A percentile compares a stretch with the other conserved stretches of the same genome.
These are phyloP conservation scores for Areca catechu DNA, from an alignment of 176 grass and related monocot species.

Conservation along the genomic window DNA sequence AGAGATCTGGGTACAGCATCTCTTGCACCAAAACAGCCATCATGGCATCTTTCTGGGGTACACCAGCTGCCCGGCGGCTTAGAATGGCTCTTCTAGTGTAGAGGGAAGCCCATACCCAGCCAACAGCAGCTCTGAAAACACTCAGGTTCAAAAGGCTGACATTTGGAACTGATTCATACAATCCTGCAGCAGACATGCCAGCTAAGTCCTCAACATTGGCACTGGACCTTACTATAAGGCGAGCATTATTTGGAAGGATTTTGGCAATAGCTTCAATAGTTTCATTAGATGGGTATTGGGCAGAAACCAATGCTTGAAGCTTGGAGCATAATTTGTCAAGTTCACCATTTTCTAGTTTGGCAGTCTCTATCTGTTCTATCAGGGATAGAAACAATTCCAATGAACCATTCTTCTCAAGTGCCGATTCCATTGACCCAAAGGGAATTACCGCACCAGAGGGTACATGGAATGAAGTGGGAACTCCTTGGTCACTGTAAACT, in stretches of 20 bases:
- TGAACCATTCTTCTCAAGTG: conserved; percentile 70
- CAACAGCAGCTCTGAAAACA: conserved; percentile 51
- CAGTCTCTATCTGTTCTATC: conserved; percentile 55
- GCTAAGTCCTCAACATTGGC: conserved; percentile 96
- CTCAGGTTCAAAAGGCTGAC: conserved; percentile 46
- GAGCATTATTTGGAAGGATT: conserved; percentile 35
- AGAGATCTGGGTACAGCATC: conserved; percentile 72
- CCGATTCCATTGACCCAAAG: conserved; percentile 82
- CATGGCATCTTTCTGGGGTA: conserved; percentile 61
- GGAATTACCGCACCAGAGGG: conserved; percentile 85
- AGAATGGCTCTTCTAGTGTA: conserved; percentile 87
- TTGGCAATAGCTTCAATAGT: conserved; percentile 38
- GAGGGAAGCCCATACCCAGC: conserved; percentile 77
- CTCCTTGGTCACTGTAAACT: conserved; percentile 82
- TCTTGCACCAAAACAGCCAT: conserved; percentile 95
- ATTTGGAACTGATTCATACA: conserved; percentile 91
- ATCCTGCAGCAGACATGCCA: conserved; percentile 92
- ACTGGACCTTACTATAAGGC: conserved; percentile 85
- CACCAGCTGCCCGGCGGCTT: conserved; percentile 63
- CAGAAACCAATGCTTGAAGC: conserved; percentile 56
- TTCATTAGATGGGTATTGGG: conserved; percentile 44
- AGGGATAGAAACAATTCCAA: conserved; percentile 49
- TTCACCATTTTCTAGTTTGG: conserved; percentile 64
- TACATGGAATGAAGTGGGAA: conserved; percentile 58
- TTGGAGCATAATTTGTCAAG: conserved; percentile 54